phyloP scores from a whole-genome alignment of 23 red algal genomes.

The Chondrus crispus region DNA sequence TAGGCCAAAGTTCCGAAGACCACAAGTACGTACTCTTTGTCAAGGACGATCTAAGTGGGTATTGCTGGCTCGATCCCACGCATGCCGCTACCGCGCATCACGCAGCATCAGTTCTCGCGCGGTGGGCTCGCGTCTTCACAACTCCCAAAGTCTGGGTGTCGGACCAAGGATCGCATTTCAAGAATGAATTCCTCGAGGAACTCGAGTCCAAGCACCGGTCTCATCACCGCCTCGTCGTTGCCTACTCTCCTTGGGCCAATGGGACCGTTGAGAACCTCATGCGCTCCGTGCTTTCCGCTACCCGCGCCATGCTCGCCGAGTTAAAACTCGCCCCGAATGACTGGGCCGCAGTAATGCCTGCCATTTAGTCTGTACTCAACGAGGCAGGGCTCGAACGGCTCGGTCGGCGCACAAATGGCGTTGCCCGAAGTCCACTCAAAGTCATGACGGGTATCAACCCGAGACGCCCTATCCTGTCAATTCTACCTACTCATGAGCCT shows the following conservation, averaged over 20 bases:
- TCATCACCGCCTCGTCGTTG: neutral
- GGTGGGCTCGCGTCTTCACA: neutral
- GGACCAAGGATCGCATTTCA: neutral
- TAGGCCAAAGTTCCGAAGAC: neutral
- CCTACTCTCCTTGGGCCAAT: conserved; percentile 19
- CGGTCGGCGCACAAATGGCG: neutral
- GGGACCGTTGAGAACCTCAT: conserved; percentile 28
- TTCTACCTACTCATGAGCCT: neutral
- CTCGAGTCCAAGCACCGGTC: neutral
- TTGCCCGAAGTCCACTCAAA: neutral
- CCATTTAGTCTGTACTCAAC: neutral
- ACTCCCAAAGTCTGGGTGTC: neutral
- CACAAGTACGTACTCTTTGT: neutral
- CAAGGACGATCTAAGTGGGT: neutral
- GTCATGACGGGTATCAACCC: neutral
- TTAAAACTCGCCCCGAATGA: neutral
- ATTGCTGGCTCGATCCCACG: neutral
- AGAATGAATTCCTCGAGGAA: neutral
- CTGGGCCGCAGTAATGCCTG: neutral
- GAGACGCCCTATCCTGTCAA: neutral
- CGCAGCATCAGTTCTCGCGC: neutral
- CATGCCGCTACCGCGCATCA: neutral
- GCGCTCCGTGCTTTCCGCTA: conserved; percentile 26
- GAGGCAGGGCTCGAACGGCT: conserved; percentile 8
- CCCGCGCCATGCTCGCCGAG: neutral